Evolutionary conservation across 345 rosid species (phyloP).

Genomic region (Kandelia obovata): DNA sequence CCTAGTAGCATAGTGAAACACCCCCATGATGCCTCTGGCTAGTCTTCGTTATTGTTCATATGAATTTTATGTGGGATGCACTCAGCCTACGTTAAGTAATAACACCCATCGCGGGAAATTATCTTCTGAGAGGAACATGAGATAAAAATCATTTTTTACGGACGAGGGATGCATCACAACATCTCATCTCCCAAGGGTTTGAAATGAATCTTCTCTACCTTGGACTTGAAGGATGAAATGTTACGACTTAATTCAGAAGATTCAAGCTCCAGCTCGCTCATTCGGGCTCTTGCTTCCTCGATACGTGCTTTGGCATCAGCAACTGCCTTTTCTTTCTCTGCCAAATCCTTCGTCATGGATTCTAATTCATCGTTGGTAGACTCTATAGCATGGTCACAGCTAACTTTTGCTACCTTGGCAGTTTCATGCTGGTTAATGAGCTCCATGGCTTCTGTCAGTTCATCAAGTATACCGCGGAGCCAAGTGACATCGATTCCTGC

Average conservation of each 20-base stretch:
- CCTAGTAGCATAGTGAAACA: too few species aligned
- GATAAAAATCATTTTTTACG: not conserved
- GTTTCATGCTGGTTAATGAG: conserved; percentile 40
- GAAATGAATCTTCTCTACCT: conserved; percentile 47
- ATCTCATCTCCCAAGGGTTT: conserved; percentile 50
- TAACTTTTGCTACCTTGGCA: conserved; percentile 38
- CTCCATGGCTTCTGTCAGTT: conserved; percentile 51
- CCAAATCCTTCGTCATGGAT: conserved; percentile 37
- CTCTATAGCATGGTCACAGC: conserved; percentile 36
- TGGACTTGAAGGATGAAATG: conserved; percentile 29
- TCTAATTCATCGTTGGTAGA: conserved; percentile 48
- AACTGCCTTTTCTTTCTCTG: conserved; percentile 45
- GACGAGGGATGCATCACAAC: conserved; percentile 25
- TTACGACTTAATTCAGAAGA: conserved; percentile 33
- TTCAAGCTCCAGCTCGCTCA: conserved; percentile 48
- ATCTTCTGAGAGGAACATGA: not conserved
- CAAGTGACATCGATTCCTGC: conserved; percentile 58
- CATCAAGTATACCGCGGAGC: conserved; percentile 53
- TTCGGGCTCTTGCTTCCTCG: conserved; percentile 28
- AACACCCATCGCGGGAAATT: not conserved
- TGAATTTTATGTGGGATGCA: too few species aligned
- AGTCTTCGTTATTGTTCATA: too few species aligned
- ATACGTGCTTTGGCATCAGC: conserved; percentile 33
- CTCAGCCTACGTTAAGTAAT: too few species aligned
- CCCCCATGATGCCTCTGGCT: too few species aligned